Percentiles rank a stretch among this genome's conserved stretches.
Evolutionary conservation across 495 filamentous ascomycete genomes (phyloP).

Genomic region (Delitschia confertaspora): DNA sequence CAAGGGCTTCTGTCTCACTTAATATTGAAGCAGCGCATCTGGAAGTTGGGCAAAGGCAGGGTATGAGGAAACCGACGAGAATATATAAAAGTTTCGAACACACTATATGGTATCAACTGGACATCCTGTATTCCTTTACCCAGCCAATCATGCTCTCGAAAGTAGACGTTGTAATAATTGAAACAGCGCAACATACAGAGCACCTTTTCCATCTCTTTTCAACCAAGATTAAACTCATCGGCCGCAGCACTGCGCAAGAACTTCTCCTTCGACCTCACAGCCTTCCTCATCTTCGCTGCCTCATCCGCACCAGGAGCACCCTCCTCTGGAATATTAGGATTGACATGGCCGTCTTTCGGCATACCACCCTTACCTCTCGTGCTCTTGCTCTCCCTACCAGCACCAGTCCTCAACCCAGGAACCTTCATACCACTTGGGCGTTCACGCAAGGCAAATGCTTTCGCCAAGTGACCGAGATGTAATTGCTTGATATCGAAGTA

Average conservation of each 20-base stretch:
- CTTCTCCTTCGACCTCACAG: conserved; percentile 54
- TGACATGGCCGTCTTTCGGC: conserved; percentile 29
- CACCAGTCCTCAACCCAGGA: conserved; percentile 44
- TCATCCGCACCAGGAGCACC: conserved; percentile 41
- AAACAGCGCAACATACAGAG: no score
- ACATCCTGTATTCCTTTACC: no score
- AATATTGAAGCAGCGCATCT: no score
- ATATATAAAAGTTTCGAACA: no score
- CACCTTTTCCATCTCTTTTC: conserved; percentile 24
- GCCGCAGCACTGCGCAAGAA: conserved; percentile 67
- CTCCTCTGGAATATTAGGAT: conserved; percentile 36
- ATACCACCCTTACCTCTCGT: conserved; percentile 32
- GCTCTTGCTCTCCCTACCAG: conserved; percentile 34
- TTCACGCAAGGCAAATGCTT: conserved; percentile 83
- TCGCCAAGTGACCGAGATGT: conserved; percentile 88
- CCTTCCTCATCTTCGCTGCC: conserved; percentile 57
- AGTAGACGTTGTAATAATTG: no score
- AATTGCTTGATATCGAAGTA: conserved; percentile 84
- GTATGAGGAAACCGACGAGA: no score
- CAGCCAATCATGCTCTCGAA: no score
- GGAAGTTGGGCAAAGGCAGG: no score
- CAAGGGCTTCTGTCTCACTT: no score
- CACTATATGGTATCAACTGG: no score
- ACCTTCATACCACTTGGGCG: conserved; percentile 78
- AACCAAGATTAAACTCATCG: conserved; percentile 86